Evolutionary conservation across 371 early-diverging fungal species (phyloP), one percentile per base, ranked within the genome.

Genomic region (Syncephalis fuscata): DNA sequence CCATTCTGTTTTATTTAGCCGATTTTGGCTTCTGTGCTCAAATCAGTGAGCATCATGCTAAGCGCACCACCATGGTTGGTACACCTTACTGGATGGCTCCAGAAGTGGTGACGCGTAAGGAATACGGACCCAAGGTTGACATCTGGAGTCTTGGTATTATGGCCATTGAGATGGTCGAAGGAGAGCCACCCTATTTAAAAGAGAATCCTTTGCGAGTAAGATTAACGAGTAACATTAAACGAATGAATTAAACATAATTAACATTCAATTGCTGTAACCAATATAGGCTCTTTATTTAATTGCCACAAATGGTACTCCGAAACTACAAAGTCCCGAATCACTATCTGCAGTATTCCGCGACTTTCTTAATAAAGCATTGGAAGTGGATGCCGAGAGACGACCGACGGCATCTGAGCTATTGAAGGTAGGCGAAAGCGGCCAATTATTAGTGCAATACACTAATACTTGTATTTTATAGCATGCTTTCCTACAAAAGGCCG

Each of bases 101-200:
- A 7, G 94, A 92, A 62, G 89, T 94, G 1, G 93, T 97, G 4
- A 86, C 78, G 19, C 73, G 85, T 38, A 88, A 87, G 57, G 91
- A 87, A 60, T 95, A 95, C 57, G 91, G 91, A 0, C 82, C 85
- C 44, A 86, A 85, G 56, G 90, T 91, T 25, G 99, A 99, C 59
- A 78, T 95, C 24, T 99, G 99, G 99, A 85, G 88, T 8, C 64
- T 96, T 8, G 98, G 95, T 5, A 95, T 98, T 56, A 85, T 95
- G 75, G 74, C 86, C 10, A 91, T 92, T 51, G 93, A 95, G 62
- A 82, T 90, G 83, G 62, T 88, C 32, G 83, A 89, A 61, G 86
- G 89, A 3, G 90, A 90, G 56, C 92, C 93, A 16, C 98, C 98
- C 16, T 98, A 94, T 57, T 65, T 94, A 49, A 83, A 91, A 52